Conservation (phyloP, 352 stramenopile species). For the Halophytophthora polymorphica region DNA sequence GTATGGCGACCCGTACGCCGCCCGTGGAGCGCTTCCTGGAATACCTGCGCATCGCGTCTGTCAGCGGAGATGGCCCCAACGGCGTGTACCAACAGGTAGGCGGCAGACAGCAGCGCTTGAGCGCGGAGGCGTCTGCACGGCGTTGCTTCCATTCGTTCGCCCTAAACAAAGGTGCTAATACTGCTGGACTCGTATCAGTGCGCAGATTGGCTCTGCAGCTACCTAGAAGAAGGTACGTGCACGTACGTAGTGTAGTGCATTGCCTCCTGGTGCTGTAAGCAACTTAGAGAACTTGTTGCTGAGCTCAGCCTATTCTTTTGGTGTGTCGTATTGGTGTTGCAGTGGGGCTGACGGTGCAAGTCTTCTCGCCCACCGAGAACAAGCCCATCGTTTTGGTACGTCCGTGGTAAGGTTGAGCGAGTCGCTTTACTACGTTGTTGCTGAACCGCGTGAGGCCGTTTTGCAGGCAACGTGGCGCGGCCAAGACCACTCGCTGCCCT, state of each 20-base stretch:
- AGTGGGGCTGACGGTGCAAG: conserved; percentile 45
- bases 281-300: too few relatives aligned
- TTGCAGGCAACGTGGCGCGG: conserved; percentile 80
- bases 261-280: not conserved
- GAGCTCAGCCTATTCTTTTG: too few relatives aligned
- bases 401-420: not conserved
- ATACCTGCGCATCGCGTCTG: conserved; percentile 69
- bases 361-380: conserved; percentile 53
- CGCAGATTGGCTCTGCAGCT: conserved; percentile 52
- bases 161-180: too few relatives aligned
- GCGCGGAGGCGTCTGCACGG: too few relatives aligned
- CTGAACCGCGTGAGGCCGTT: not conserved
- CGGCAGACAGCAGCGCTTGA: too few relatives aligned
- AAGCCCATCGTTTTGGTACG: conserved; percentile 91
- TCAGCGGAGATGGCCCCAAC: conserved; percentile 68
- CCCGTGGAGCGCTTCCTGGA: conserved; percentile 63
- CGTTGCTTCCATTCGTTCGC: too few relatives aligned
- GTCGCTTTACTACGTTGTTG: not conserved
- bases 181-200: too few relatives aligned
- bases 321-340: conserved; percentile 1
- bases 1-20: conserved; percentile 8
- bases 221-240: conserved; percentile 44
- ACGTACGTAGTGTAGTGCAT: not conserved
- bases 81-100: conserved; percentile 58
- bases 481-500: conserved; percentile 74